Evolutionary conservation across 306 rosid species (phyloP).

Genomic region (Calophaca sinica): DNA sequence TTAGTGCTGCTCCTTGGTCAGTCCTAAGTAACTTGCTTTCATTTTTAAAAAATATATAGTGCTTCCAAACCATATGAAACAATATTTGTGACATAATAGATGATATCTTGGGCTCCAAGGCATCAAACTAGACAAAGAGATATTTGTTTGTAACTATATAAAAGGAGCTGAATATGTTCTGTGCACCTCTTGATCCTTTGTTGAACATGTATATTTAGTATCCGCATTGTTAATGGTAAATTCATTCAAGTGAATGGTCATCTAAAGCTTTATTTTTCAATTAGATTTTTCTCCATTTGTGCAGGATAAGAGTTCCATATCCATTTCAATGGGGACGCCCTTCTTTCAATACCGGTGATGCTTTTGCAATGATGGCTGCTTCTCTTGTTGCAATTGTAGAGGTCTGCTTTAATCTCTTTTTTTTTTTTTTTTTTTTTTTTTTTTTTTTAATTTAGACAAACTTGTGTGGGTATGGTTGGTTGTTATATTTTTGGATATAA

Average conservation of each 20-base stretch:
- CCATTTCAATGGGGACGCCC: conserved; percentile 96
- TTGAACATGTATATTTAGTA: not conserved
- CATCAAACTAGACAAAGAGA: not conserved
- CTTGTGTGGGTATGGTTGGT: not conserved
- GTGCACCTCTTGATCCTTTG: not conserved
- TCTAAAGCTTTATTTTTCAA: not conserved
- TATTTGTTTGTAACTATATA: not conserved
- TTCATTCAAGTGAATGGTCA: conserved; percentile 25
- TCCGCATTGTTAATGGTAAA: not conserved
- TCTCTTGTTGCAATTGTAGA: conserved; percentile 79
- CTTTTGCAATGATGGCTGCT: conserved; percentile 76
- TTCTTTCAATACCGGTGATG: conserved; percentile 74
- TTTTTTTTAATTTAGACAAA: not conserved
- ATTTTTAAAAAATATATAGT: conserved; percentile 22
- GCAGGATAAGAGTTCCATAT: conserved; percentile 91
- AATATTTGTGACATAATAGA: conserved; percentile 2
- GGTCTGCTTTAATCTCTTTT: conserved; percentile 49
- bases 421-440: conserved; percentile 12
- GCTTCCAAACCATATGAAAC: not conserved
- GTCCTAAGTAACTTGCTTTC: conserved; percentile 33
- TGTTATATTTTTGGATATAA: conserved; percentile 12
- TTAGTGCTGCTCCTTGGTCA: conserved; percentile 82
- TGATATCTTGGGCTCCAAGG: conserved; percentile 11
- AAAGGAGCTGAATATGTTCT: conserved; percentile 27
- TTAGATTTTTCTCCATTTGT: conserved; percentile 3